phyloP scores from a whole-genome alignment of 192 early-diverging fungal species.

The Gigaspora rosea region DNA sequence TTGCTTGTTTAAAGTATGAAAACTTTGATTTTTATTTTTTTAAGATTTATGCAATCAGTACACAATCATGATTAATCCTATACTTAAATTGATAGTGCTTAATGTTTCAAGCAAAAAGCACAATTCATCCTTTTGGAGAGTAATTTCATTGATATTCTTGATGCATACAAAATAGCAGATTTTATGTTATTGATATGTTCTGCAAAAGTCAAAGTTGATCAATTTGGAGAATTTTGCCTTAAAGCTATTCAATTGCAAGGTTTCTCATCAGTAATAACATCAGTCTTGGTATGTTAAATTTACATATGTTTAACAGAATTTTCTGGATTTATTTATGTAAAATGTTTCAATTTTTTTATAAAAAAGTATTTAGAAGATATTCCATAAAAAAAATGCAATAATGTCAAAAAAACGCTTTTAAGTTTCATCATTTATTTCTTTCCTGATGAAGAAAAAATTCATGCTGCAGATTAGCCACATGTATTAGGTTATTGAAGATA shows the following conservation, averaged over 20 bases:
- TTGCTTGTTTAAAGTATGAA: slow-evolving; percentile 43
- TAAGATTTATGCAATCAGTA: no score
- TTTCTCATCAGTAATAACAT: slow-evolving; percentile 70
- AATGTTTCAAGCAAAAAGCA: no score
- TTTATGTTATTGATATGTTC: slow-evolving; percentile 83
- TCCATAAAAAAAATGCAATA: slow-evolving; percentile 64
- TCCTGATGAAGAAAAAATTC: slow-evolving; percentile 77
- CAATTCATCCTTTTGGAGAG: no score
- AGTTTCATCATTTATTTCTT: slow-evolving; percentile 88
- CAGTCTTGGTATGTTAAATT: slow-evolving; percentile 55
- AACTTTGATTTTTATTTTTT: slow-evolving; percentile 20
- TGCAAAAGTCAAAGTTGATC: slow-evolving; percentile 85
- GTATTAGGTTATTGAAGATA: slow-evolving; percentile 28
- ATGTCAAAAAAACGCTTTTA: slow-evolving; percentile 78
- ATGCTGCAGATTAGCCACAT: slow-evolving; percentile 55
- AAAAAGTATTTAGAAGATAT: slow-evolving; percentile 64
- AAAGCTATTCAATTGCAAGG: slow-evolving; percentile 87
- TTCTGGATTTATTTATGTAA: no score
- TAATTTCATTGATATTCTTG: no score
- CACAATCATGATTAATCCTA: slow-evolving; percentile 45
- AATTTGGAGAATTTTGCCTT: slow-evolving; percentile 85
- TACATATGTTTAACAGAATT: not conserved
- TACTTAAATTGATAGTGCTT: slow-evolving; percentile 54
- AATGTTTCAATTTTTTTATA: not conserved
- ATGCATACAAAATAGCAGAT: no score